phyloP scores from a whole-genome alignment of 2,329 filamentous ascomycete genomes.

The Fusarium sp. region DNA sequence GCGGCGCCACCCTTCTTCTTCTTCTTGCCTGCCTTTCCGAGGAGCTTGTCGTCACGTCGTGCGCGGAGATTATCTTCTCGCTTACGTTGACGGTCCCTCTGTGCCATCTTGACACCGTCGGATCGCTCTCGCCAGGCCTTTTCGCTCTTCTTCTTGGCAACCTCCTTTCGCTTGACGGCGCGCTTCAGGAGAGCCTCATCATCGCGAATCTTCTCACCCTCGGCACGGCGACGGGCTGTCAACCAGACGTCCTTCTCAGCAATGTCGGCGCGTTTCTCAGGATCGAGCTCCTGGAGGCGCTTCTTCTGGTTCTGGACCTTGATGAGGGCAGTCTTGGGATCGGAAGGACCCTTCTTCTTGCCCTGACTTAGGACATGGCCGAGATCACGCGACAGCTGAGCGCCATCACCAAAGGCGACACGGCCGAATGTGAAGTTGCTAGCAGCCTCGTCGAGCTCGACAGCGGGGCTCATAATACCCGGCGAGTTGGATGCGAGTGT shows the following conservation, averaged over 20 bases:
- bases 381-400: constrained; percentile 80
- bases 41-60: constrained; percentile 78
- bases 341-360: constrained; percentile 85
- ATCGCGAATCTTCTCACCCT: constrained; percentile 90
- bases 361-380: constrained; percentile 66
- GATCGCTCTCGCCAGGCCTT: constrained; percentile 85
- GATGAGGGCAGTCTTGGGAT: constrained; percentile 87
- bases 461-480: constrained; percentile 67
- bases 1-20: constrained; percentile 57
- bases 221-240: constrained; percentile 86
- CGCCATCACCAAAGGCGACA: constrained; percentile 90
- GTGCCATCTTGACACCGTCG: constrained; percentile 79
- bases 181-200: constrained; percentile 92
- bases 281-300: constrained; percentile 80
- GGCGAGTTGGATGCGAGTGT: constrained; percentile 74
- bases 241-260: constrained; percentile 96
- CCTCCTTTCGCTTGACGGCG: constrained; percentile 92
- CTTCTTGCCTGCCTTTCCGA: constrained; percentile 71
- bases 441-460: constrained; percentile 64
- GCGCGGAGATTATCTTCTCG: constrained; percentile 82
- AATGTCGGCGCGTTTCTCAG: constrained; percentile 85
- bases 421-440: constrained; percentile 90
- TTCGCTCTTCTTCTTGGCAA: constrained; percentile 89
- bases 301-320: constrained; percentile 89
- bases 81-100: constrained; percentile 85